These are phyloP conservation scores for Xanthoceras sorbifolium DNA, from an alignment of 345 rosid species.

Conservation along the genomic window DNA sequence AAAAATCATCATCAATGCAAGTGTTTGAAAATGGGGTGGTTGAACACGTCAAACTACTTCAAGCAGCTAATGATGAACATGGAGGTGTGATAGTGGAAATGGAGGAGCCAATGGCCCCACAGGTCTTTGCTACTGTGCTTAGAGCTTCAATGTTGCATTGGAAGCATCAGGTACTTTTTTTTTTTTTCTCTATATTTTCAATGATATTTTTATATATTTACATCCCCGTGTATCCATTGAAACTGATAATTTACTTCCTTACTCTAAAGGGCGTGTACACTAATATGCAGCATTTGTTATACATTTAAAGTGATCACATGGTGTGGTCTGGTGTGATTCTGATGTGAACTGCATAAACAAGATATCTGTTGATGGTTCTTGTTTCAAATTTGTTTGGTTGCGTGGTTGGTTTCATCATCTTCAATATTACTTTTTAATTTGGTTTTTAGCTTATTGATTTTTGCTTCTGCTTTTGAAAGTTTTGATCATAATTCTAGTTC, in stretches of 20 bases:
- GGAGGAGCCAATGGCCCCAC: conserved; percentile 50
- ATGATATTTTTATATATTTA: no score
- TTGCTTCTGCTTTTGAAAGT: neutral
- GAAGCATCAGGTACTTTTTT: conserved; percentile 49
- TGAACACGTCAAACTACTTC: conserved; percentile 36
- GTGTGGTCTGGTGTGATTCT: no score
- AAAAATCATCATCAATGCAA: neutral
- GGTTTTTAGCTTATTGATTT: neutral
- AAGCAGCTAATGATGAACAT: conserved; percentile 47
- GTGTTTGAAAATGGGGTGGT: conserved; percentile 35
- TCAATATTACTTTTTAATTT: neutral
- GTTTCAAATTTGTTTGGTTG: neutral
- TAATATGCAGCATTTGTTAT: no score
- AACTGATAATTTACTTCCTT: no score
- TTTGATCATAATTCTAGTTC: neutral
- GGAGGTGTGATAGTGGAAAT: conserved; percentile 65
- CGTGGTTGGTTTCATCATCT: neutral
- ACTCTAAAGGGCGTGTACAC: no score
- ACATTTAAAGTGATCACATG: no score
- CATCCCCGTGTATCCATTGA: neutral
- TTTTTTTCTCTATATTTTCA: neutral
- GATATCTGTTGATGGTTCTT: neutral
- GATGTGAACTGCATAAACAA: no score
- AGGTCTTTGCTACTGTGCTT: conserved; percentile 38
- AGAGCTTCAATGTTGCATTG: conserved; percentile 48